Conservation (phyloP, 257 asterid species). For the Nicotiana tomentosiformis region DNA sequence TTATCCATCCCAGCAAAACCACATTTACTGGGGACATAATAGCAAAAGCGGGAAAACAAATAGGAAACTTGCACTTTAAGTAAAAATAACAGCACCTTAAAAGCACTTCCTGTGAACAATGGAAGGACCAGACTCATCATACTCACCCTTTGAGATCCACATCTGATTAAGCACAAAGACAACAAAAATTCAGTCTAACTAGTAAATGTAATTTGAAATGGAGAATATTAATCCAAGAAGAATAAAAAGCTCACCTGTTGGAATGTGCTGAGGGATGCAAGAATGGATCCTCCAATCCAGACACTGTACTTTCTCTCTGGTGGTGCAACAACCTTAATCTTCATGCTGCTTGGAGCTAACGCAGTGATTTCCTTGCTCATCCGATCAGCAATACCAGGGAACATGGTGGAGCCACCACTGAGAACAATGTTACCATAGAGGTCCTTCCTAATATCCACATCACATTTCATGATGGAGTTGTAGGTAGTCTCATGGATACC, state of each 20-base stretch:
- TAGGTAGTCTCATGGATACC: slow-evolving; percentile 49
- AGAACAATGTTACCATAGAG: slow-evolving; percentile 48
- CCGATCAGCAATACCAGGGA: slow-evolving; percentile 50
- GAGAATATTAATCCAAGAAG: neutral
- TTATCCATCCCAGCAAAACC: slow-evolving; percentile 20
- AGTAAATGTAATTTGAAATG: neutral
- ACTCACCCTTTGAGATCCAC: slow-evolving; percentile 49
- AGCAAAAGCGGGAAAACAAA: slow-evolving; percentile 14
- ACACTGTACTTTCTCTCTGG: slow-evolving; percentile 53
- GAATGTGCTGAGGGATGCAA: slow-evolving; percentile 50
- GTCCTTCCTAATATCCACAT: slow-evolving; percentile 50
- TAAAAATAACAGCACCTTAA: slow-evolving; percentile 22
- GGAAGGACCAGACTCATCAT: slow-evolving; percentile 48
- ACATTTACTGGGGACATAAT: slow-evolving; percentile 12
- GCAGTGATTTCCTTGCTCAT: slow-evolving; percentile 53
- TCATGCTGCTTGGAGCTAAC: slow-evolving; percentile 51
- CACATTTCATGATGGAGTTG: slow-evolving; percentile 49
- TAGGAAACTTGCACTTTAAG: slow-evolving; percentile 3
- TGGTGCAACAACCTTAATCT: slow-evolving; percentile 50
- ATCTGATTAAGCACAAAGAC: slow-evolving; percentile 20
- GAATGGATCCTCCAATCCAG: slow-evolving; percentile 52
- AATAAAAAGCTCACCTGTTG: slow-evolving; percentile 29
- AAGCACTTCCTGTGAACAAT: slow-evolving; percentile 53
- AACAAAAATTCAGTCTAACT: neutral
- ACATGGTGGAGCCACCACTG: slow-evolving; percentile 50